These are phyloP conservation scores for Chytriomyces sp. DNA, from an alignment of 192 early-diverging fungal species.

Conservation along the genomic window DNA sequence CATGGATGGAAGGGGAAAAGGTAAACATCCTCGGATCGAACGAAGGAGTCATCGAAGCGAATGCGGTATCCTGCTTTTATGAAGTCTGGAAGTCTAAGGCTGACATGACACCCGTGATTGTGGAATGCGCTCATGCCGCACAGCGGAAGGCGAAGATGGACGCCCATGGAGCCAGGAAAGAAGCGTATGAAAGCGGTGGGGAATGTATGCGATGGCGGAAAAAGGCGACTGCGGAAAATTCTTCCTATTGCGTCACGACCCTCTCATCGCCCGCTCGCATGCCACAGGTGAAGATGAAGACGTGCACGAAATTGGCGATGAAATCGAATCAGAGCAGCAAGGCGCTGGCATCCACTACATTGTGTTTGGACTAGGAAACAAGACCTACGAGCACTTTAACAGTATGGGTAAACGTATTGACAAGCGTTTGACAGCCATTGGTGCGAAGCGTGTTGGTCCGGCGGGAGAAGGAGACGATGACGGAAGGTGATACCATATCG, in stretches of 20 bases:
- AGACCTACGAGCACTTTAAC: conserved; percentile 91
- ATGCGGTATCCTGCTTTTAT: no score
- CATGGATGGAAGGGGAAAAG: conserved; percentile 70
- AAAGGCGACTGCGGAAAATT: no score
- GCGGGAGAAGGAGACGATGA: conserved; percentile 98
- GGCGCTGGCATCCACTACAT: conserved; percentile 63
- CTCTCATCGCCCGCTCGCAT: no score
- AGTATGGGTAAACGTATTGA: conserved; percentile 75
- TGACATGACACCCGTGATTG: no score
- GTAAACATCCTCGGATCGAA: conserved; percentile 24
- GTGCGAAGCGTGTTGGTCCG: conserved; percentile 73
- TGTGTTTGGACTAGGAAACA: conserved; percentile 85
- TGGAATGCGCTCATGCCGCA: no score
- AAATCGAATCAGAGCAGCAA: conserved; percentile 44
- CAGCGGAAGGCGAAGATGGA: no score
- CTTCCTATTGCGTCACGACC: neutral
- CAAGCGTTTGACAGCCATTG: conserved; percentile 69
- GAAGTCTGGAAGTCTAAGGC: no score
- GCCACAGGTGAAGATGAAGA: conserved; percentile 58
- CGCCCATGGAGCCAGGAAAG: no score
- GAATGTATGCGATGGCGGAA: no score
- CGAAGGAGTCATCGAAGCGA: no score
- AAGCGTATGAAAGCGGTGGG: no score
- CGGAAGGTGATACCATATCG: conserved; percentile 43
- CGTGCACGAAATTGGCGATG: conserved; percentile 63